phyloP scores from a whole-genome alignment of 805 yeast species.

The Ogataea pini region DNA sequence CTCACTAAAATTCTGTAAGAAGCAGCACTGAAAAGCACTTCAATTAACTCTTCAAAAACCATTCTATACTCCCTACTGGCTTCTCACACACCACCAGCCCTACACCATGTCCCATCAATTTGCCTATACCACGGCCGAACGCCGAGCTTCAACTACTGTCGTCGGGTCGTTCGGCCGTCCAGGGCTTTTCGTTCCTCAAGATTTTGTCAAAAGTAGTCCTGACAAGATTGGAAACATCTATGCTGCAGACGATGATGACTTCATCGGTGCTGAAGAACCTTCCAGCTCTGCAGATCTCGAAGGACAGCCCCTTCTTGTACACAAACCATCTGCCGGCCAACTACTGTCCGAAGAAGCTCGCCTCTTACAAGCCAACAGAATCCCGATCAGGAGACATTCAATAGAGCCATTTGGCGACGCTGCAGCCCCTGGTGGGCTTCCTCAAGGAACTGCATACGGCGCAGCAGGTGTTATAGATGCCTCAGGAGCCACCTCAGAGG shows the following conservation, averaged over 20 bases:
- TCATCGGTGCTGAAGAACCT: background rate
- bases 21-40: background rate
- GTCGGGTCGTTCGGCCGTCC: constrained; percentile 54
- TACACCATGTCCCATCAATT: constrained; percentile 38
- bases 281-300: constrained; percentile 1
- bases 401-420: background rate
- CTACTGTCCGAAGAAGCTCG: constrained; percentile 33
- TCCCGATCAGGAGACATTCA: constrained; percentile 29
- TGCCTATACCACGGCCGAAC: constrained; percentile 45
- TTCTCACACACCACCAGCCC: background rate
- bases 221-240: background rate
- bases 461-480: background rate
- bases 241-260: background rate
- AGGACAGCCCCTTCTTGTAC: background rate
- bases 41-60: too few relatives aligned
- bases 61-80: too few relatives aligned
- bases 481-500: constrained; percentile 14
- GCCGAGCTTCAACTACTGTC: constrained; percentile 51
- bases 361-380: constrained; percentile 28
- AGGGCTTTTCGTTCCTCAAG: constrained; percentile 53
- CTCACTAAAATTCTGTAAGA: background rate
- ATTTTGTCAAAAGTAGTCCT: constrained; percentile 38
- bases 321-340: constrained; percentile 9
- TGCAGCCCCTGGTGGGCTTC: background rate
- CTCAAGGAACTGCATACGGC: background rate